Conservation (phyloP, 495 filamentous ascomycete genomes). For the Aspergillus affinis region DNA sequence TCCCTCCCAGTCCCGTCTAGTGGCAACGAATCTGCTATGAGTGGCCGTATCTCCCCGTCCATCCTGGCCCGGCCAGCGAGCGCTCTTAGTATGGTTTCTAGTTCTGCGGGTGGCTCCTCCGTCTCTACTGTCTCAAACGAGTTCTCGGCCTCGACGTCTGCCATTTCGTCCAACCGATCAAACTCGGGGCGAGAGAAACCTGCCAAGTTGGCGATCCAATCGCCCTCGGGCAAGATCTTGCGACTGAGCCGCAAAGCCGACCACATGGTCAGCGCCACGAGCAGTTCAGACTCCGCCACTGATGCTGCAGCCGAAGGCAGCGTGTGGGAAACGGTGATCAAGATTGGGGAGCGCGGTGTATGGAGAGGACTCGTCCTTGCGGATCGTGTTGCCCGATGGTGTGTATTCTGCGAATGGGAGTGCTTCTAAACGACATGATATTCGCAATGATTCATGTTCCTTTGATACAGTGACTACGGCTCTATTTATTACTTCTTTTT, state of each 20-base stretch:
- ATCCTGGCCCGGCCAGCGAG: constrained; percentile 73
- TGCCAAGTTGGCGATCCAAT: constrained; percentile 93
- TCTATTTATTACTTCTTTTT: neutral
- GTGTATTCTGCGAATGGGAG: constrained; percentile 97
- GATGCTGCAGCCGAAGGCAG: constrained; percentile 71
- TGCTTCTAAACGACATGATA: constrained; percentile 42
- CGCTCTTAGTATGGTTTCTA: constrained; percentile 75
- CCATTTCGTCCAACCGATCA: constrained; percentile 55
- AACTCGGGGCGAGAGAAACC: constrained; percentile 67
- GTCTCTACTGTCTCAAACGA: constrained; percentile 43
- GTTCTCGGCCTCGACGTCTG: constrained; percentile 48
- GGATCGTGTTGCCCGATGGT: constrained; percentile 94
- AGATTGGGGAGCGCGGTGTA: constrained; percentile 84
- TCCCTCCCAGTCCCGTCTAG: constrained; percentile 48
- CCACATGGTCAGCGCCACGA: constrained; percentile 51
- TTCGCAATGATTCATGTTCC: neutral
- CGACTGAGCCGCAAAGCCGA: constrained; percentile 88
- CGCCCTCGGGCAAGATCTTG: constrained; percentile 92
- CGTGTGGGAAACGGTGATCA: constrained; percentile 97
- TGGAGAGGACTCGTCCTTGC: constrained; percentile 95
- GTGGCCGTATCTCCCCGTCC: constrained; percentile 58
- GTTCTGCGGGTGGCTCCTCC: constrained; percentile 39
- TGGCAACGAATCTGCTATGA: constrained; percentile 48
- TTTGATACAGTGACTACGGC: neutral
- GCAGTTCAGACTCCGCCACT: constrained; percentile 39